A percentile compares a stretch with the other conserved stretches of the same genome.
Evolutionary conservation across 495 filamentous ascomycete genomes (phyloP).

Genomic region (Talaromyces borbonicus): DNA sequence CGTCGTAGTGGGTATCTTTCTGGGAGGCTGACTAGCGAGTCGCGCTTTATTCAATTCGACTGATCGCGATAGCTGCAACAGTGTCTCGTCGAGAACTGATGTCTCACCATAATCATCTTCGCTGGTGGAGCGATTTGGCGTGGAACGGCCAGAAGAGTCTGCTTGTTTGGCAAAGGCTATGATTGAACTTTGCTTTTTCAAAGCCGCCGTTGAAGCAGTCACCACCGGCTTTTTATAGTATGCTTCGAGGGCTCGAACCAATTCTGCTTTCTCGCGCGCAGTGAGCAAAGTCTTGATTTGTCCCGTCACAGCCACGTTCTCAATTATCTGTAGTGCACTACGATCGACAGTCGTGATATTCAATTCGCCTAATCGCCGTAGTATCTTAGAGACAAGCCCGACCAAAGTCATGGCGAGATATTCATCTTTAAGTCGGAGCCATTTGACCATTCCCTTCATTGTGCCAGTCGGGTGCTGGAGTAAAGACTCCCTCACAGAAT

Average conservation of each 20-base stretch:
- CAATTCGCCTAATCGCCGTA: constrained; percentile 60
- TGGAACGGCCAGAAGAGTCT: constrained; percentile 26
- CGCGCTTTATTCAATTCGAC: constrained; percentile 40
- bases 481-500: constrained; percentile 31
- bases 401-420: constrained; percentile 72
- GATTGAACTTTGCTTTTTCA: constrained; percentile 56
- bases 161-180: constrained; percentile 49
- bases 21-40: constrained; percentile 24
- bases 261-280: constrained; percentile 67
- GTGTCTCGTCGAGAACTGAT: constrained; percentile 28
- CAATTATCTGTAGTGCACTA: constrained; percentile 50
- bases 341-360: constrained; percentile 54
- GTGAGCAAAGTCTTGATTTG: constrained; percentile 62
- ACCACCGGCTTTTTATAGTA: constrained; percentile 52
- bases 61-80: constrained; percentile 36
- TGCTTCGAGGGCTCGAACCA: constrained; percentile 67
- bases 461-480: constrained; percentile 51
- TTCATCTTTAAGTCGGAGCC: constrained; percentile 74
- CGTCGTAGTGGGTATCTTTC: constrained; percentile 24
- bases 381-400: constrained; percentile 56
- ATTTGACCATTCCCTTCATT: constrained; percentile 62
- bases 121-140: constrained; percentile 16
- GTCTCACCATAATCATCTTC: constrained; percentile 37
- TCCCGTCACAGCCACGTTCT: constrained; percentile 46
- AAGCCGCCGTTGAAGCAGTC: constrained; percentile 33